Base-by-base conservation (phyloP, 495 filamentous ascomycete genomes). In the Trichocladium uniseriatum region DNA sequence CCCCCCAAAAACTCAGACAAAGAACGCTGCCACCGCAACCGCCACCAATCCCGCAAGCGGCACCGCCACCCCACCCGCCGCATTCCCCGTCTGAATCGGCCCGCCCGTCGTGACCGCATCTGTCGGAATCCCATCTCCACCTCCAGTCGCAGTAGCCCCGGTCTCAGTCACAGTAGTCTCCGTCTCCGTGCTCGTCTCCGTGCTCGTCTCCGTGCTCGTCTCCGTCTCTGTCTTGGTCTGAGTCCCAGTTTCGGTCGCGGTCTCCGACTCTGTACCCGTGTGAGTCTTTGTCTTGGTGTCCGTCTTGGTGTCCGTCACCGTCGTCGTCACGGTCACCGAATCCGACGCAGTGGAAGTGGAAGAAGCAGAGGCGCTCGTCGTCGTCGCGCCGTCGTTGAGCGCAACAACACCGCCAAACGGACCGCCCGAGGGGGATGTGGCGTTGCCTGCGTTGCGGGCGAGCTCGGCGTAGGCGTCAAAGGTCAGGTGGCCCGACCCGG, bases 381-480 rank as follows among this genome's bases (percentile, higher is more conserved):
- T 10, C 3, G 24, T 8, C 24, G 24, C 8, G 24, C 3, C 4
- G 4, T 29, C 28, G 11, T 38, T 37, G 16, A 15, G 35, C 14
- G 28, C 53, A 2, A 64, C 27, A 14, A 28, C 32, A 0, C 61
- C 63, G 4, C 63, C 63, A 39, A 58, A 62, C 6, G 43, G 16
- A 14, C 32, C 35, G 19, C 22, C 42, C 15, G 16, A 20, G 19
- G 49, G 59, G 13, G 49, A 53, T 3, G 39, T 53, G 13, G 61
- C 49, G 27, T 49, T 57, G 32, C 31, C 22, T 14, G 48, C 59
- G 31, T 38, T 20, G 22, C 42, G 49, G 11, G 62, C 60, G 3
- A 43, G 31, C 8, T 13, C 28, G 24, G 22, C 7, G 50, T 62
- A 68, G n/a, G 43, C 31, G 16, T 50, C 50, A 14, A 66, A 47